These are phyloP conservation scores for Aspergillus saccharolyticus DNA, from an alignment of 495 filamentous ascomycete species.

Conservation along the genomic window DNA sequence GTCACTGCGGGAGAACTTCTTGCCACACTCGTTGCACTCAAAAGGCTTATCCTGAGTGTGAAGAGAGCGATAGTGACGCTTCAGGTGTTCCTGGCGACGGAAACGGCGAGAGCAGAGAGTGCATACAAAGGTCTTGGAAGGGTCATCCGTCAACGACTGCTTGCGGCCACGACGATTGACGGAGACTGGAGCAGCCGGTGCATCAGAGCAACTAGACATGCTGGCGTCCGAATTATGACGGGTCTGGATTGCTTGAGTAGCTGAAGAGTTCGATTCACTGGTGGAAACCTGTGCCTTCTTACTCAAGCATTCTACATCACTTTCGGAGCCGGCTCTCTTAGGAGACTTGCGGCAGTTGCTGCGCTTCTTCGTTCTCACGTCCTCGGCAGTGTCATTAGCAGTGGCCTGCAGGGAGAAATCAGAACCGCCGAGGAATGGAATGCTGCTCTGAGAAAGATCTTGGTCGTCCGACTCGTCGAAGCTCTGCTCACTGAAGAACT, in stretches of 20 bases:
- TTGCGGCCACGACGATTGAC: conserved; percentile 94
- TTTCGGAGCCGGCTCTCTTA: conserved; percentile 46
- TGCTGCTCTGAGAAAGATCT: conserved; percentile 49
- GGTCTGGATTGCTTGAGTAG: conserved; percentile 14
- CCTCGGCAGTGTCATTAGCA: conserved; percentile 29
- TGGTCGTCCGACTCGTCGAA: conserved; percentile 73
- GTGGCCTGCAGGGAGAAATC: conserved; percentile 28
- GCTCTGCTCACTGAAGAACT: conserved; percentile 67
- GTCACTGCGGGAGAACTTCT: conserved; percentile 98
- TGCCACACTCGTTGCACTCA: conserved; percentile 93
- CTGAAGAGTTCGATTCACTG: conserved; percentile 9
- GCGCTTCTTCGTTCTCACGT: conserved; percentile 60
- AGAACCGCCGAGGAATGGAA: conserved; percentile 37
- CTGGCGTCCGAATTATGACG: conserved; percentile 17
- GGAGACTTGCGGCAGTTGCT: conserved; percentile 36
- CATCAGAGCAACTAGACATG: conserved; percentile 28
- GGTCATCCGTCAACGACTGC: conserved; percentile 96
- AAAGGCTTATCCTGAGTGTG: conserved; percentile 99
- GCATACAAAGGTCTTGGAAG: conserved; percentile 97
- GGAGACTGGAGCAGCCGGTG: conserved; percentile 49
- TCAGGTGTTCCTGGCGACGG: conserved; percentile 97
- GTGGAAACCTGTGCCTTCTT: conserved; percentile 26
- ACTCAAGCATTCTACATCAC: conserved; percentile 22
- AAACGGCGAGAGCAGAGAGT: conserved; percentile 93
- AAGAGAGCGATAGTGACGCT: conserved; percentile 96